A percentile compares a stretch with the other conserved stretches of the same genome.
Evolutionary conservation across 345 rosid genomes (phyloP).

Genomic region (Brassica rapa): DNA sequence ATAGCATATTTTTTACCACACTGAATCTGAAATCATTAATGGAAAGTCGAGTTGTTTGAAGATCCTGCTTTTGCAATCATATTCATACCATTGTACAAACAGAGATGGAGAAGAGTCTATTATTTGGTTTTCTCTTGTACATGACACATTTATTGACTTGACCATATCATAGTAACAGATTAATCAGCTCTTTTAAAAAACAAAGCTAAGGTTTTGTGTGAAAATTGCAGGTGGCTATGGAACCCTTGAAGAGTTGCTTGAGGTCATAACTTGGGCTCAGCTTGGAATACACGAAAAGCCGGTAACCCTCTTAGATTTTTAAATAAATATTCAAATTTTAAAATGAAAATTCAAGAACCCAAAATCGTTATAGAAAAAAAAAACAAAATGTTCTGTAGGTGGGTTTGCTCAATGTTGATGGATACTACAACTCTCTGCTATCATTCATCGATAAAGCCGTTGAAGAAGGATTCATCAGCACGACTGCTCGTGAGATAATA

Average conservation of each 20-base stretch:
- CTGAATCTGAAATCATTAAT: constrained; percentile 44
- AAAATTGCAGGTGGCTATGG: constrained; percentile 85
- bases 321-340: background rate
- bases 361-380: background rate
- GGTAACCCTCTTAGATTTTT: constrained; percentile 37
- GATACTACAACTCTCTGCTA: constrained; percentile 94
- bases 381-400: constrained; percentile 52
- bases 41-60: constrained; percentile 37
- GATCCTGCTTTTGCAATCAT: constrained; percentile 33
- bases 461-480: constrained; percentile 87
- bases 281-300: constrained; percentile 98
- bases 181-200: background rate
- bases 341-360: background rate
- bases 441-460: constrained; percentile 97
- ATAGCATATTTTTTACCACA: constrained; percentile 42
- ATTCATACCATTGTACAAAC: constrained; percentile 22
- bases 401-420: constrained; percentile 97
- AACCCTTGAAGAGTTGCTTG: constrained; percentile 95
- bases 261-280: constrained; percentile 99
- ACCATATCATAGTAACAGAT: constrained; percentile 1
- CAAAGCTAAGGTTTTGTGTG: constrained; percentile 8
- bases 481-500: constrained; percentile 87
- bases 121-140: constrained; percentile 27
- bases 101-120: constrained; percentile 14
- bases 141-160: constrained; percentile 25